A percentile compares a stretch with the other conserved stretches of the same genome.
Conservation (phyloP, 139 green algal genomes). For the Chlorella sp. region DNA sequence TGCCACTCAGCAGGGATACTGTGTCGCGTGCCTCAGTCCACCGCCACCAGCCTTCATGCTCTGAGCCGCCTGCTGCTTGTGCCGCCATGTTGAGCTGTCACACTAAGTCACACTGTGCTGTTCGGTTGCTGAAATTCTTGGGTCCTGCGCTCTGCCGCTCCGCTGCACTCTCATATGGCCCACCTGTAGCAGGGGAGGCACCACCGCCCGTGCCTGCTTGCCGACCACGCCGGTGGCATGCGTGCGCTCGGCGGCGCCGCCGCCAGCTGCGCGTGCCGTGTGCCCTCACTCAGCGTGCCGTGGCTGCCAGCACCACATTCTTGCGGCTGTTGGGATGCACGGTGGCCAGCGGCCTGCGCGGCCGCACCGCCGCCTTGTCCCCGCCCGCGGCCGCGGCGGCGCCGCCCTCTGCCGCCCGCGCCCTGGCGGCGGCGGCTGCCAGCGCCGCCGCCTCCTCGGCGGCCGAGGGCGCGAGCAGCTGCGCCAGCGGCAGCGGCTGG, state of each 20-base stretch:
- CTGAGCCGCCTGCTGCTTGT: no score
- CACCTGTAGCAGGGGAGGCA: no score
- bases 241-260: background rate
- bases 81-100: no score
- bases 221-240: background rate
- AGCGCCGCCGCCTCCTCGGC: background rate
- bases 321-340: background rate
- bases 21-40: no score
- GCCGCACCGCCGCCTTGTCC: background rate
- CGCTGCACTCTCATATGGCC: background rate
- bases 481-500: background rate
- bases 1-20: no score
- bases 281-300: background rate
- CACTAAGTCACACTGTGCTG: no score
- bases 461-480: background rate
- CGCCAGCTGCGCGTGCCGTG: background rate
- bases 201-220: no score
- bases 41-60: no score
- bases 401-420: no score
- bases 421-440: background rate
- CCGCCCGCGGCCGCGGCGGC: background rate
- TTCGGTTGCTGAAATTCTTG: background rate
- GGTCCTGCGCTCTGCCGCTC: background rate
- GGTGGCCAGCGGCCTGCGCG: slow-evolving; percentile 7
- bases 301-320: no score